Evolutionary conservation across 169 alveolate genomes (phyloP), one percentile per base, ranked within the genome.

Genomic region (Eimeria sp.): DNA sequence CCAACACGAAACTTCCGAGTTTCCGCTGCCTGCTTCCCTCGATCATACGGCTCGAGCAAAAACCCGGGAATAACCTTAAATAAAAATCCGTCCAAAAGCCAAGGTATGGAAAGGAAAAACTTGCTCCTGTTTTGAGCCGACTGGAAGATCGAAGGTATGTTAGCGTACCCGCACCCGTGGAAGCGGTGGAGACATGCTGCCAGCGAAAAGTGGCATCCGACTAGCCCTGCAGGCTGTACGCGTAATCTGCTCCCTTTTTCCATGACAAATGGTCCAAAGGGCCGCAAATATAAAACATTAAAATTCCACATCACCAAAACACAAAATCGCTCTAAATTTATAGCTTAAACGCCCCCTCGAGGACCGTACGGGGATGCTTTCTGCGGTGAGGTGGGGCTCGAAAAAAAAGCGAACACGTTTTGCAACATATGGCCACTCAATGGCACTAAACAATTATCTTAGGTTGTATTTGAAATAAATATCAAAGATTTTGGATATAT

Each of bases 151-250:
- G 37, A 40, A 25, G 83, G 83, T 4, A 37, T 40, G 83, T 60
- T 60, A 60, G 68, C 58, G 18, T 37, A 40, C 56, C 58, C 83
- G 83, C 83, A 74, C 83, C 83, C 83, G 83, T 40, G 56, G 83
- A 40, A 40, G 83, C 83, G 83, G 83, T 74, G 83, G 83, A 74
- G 83, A 74, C 83, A 74, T 74, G 54, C 52, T 74, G 83, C 58
- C 83, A 6, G 83, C 83, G n/a, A 37, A 37, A 14, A 40, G 58
- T 74, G 83, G 83, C 83, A 74, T 74, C 83, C 16, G 56, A 37
- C 37, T 74, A 74, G 83, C 83, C 83, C 58, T 27, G 33, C 56
- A 40, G 54, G 13, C 33, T 18, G 30, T 37, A 8, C 1, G 54
- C 33, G 10, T 71, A 37, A 18, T 16, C 8, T 40, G 83, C 10